Base-by-base conservation (phyloP, 2,329 filamentous ascomycete species). In the Knoxdaviesia proteae region DNA sequence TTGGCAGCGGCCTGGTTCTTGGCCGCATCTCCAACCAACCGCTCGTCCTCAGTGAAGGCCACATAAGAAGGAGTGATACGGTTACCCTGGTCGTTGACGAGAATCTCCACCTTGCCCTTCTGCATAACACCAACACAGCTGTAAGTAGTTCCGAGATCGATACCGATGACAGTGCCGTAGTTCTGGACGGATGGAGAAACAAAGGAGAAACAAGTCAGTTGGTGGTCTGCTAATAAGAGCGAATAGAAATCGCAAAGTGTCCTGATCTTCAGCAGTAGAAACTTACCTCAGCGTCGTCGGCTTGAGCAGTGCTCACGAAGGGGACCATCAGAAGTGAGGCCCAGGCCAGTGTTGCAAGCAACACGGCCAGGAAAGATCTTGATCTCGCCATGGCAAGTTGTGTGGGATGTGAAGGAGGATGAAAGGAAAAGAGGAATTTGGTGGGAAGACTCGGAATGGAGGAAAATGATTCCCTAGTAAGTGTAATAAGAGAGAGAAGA, bases 111-210 rank as follows among this genome's bases (percentile, higher is more conserved):
- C 65, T 88, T 90, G 61, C 86, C 86, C 60, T 84, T 82, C 61
- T 87, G 80, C 84, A 93, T 93, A 60, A 93, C 84, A 80, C 83
- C 86, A 55, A 93, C 84, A 65, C 86, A 93, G 56, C 74, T 80
- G 66, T 77, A 77, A 50, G 86, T 94, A 42, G 86, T 94, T 65
- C 86, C 86, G 58, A 94, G 64, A 78, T 93, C 69, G 65, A 94
- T 94, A 76, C 86, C 86, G 56, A 94, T 87, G 53, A 94, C 84
- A 55, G 80, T 88, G 59, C 84, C 84, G 62, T 84, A 83, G 57
- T 74, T 79, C 46, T 46, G 29, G 20, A 37, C 34, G 37, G 34
- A 11, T 20, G 20, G 3, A 20, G 20, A 20, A 20, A 31, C 9
- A 6, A 8, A 31, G 9, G 6, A 39, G n/a, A 9, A 20, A 32